Evolutionary conservation across 2,329 filamentous ascomycete genomes (phyloP), one percentile per base, ranked within the genome.

Genomic region (Talaromyces islandicus): DNA sequence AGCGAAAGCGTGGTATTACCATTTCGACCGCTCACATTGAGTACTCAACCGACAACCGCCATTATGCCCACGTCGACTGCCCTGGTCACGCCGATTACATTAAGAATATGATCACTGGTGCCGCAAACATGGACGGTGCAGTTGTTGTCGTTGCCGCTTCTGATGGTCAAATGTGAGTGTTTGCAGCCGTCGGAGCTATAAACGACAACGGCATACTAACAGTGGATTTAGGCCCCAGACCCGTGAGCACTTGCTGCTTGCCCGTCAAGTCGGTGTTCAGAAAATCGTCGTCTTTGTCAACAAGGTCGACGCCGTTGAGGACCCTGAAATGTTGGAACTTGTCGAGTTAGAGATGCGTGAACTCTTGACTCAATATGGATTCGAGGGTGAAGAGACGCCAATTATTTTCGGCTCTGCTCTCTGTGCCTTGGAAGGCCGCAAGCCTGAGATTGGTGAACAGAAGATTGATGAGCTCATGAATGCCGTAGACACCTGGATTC

Each of bases 31-130:
- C 94, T 68, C 94, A 99, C 81, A 96, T 99, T 81, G 94, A 99
- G 83, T 99, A 97, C 84, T 81, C 91, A 70, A 99, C 94, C 77
- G 91, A 96, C 0, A 84, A 83, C 75, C 89, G 94, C 74, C 94
- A 99, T 83, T 99, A 99, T 82, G 94, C 94, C 72, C 94, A 99
- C 86, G 94, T 99, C 83, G 94, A 99, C 86, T 99, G 94, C 81
- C 94, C 94, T 62, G 94, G 94, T 80, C 94, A 99, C 88, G 94
- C 94, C 80, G 94, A 99, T 91, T 99, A 99, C 85, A 97, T 99
- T 84, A 99, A 99, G 87, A 99, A 99, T 88, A 99, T 99, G 94
- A 99, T 99, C 78, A 99, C 94, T 68, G 94, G 94, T 87, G 92
- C 94, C 65, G 93, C 95, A 72, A 96, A 92, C 84, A 99, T 99